Evolutionary conservation across 371 early-diverging fungal species (phyloP), one percentile per base, ranked within the genome.

Genomic region (Mucor circinelloides): DNA sequence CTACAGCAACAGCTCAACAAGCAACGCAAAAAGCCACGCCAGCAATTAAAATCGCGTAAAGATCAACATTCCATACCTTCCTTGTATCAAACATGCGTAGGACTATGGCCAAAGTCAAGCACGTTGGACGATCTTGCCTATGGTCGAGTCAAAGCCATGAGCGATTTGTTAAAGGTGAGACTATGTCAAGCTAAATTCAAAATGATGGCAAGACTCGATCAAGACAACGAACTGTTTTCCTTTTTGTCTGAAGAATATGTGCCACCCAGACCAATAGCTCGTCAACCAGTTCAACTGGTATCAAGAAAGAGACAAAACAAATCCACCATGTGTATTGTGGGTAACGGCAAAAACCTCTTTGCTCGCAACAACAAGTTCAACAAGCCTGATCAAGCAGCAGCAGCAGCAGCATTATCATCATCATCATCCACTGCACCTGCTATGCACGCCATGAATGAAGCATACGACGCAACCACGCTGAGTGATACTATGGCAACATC

Each of bases 121-220:
- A 31, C 71, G 7, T 27, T 69, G 12, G 72, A 67, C 12, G 72
- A 75, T 2, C 34, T 67, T 21, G 67, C 67, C 17, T 70, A 75
- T 30, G 65, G 72, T 28, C 42, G 63, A n/a, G 67, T 75, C 19
- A 69, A 67, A 46, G 58, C 66, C 4, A 13, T 75, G 0, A 69
- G 72, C 34, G 48, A 75, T 19, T 38, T 75, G 15, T 25, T 75
- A 15, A 75, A 75, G 46, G 55, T 75, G 6, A 64, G 76, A 27
- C 65, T 75, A 2, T 48, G 61, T 3, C 76, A 75, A 55, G 76
- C 72, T 1, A 75, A 75, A 32, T 72, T 72, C 31, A 72, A 67
- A 59, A 58, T 75, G 66, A 67, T 75, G 70, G 67, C 66, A 7
- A 65, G 31, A 30, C 40, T 74, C 12, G 68, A 74, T 27, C 52